Evolutionary conservation across 305 asterid species (phyloP).

Genomic region (Stenogyne calaminthoides): DNA sequence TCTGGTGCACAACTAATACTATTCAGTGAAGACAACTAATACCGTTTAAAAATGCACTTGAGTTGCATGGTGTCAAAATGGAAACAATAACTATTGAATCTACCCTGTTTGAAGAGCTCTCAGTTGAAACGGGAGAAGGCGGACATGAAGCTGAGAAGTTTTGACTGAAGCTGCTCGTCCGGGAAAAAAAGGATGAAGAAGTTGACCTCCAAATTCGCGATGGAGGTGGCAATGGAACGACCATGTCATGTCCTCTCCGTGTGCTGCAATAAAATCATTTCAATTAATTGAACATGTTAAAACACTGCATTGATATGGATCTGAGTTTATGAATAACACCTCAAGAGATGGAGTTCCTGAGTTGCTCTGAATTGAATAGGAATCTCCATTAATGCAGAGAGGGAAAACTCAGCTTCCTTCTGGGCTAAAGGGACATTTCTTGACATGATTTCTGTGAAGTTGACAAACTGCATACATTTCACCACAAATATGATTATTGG

Average conservation of each 20-base stretch:
- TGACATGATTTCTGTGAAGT: constrained; percentile 64
- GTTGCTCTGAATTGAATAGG: constrained; percentile 60
- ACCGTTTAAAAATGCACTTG: no score
- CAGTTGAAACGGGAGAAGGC: constrained; percentile 38
- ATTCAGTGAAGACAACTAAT: no score
- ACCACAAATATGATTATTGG: background rate
- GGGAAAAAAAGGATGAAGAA: constrained; percentile 13
- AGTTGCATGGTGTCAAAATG: background rate
- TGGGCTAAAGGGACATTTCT: constrained; percentile 39
- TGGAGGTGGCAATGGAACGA: constrained; percentile 55
- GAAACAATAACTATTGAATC: no score
- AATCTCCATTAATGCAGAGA: constrained; percentile 59
- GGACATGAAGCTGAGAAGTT: constrained; percentile 31
- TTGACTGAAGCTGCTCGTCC: constrained; percentile 34
- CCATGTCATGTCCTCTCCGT: constrained; percentile 30
- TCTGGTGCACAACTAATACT: no score
- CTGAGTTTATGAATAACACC: constrained; percentile 31
- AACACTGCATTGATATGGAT: background rate
- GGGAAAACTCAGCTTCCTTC: constrained; percentile 52
- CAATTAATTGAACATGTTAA: background rate
- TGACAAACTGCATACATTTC: constrained; percentile 47
- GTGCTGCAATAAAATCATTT: constrained; percentile 6
- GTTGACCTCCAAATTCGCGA: constrained; percentile 23
- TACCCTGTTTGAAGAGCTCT: constrained; percentile 36
- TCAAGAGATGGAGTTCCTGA: constrained; percentile 49